A percentile compares a stretch with the other conserved stretches of the same genome.
phyloP scores from a whole-genome alignment of 176 grass and related monocot genomes.

The Aegilops tauschii region DNA sequence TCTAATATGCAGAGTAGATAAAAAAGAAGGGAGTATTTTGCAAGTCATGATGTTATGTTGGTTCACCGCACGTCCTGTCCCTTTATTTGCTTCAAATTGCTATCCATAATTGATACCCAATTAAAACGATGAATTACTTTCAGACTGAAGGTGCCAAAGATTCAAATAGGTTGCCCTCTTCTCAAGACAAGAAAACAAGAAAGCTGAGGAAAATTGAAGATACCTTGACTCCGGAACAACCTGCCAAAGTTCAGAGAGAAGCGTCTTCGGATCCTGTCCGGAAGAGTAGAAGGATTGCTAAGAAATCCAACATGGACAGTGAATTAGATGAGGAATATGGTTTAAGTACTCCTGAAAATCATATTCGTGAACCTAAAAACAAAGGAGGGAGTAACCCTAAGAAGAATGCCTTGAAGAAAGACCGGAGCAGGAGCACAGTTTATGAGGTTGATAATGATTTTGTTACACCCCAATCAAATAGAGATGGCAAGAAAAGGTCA shows the following conservation, averaged over 20 bases:
- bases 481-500: conserved; percentile 39
- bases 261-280: conserved; percentile 53
- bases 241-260: conserved; percentile 27
- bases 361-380: conserved; percentile 17
- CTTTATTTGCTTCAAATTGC: background rate
- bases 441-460: conserved; percentile 44
- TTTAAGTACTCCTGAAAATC: conserved; percentile 31
- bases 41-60: background rate
- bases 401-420: conserved; percentile 45
- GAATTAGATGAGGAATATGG: conserved; percentile 54
- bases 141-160: conserved; percentile 42
- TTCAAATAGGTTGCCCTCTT: conserved; percentile 29
- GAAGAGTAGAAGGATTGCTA: conserved; percentile 76
- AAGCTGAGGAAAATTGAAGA: conserved; percentile 33
- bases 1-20: no score
- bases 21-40: background rate
- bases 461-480: conserved; percentile 35
- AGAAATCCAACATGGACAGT: conserved; percentile 43
- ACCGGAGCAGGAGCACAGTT: conserved; percentile 24
- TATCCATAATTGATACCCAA: conserved; percentile 22
- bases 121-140: conserved; percentile 17
- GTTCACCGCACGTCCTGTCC: background rate
- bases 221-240: conserved; percentile 36
- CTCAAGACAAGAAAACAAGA: conserved; percentile 42
- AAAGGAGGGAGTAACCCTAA: conserved; percentile 42